Evolutionary conservation across 2,329 filamentous ascomycete genomes (phyloP).

Genomic region (Cucurbitaria berberidis): DNA sequence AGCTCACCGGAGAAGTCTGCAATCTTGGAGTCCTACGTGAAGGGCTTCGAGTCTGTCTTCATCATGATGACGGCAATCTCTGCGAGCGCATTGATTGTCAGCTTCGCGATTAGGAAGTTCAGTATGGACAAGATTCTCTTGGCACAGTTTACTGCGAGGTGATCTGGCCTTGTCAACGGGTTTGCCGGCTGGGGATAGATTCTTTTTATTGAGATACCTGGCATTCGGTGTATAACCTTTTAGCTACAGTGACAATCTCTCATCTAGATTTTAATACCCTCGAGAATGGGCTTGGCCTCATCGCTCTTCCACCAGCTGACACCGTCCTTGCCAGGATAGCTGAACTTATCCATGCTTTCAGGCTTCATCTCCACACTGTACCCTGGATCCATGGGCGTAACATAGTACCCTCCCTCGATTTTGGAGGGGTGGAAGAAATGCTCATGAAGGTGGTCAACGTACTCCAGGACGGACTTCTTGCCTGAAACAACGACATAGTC

Average conservation of each 20-base stretch:
- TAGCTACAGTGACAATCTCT: not conserved
- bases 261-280: conserved; percentile 57
- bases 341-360: conserved; percentile 80
- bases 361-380: conserved; percentile 95
- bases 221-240: not conserved
- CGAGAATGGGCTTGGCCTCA: conserved; percentile 76
- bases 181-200: not conserved
- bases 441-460: conserved; percentile 92
- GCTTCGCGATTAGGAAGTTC: conserved; percentile 37
- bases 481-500: conserved; percentile 89
- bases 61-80: conserved; percentile 28
- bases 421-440: conserved; percentile 84
- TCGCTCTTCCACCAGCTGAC: conserved; percentile 82
- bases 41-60: conserved; percentile 36
- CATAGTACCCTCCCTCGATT: conserved; percentile 86
- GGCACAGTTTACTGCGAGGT: conserved; percentile 27
- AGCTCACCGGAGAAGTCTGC: conserved; percentile 16
- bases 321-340: conserved; percentile 76
- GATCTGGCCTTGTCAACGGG: not conserved
- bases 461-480: conserved; percentile 83
- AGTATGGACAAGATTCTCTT: conserved; percentile 39
- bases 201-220: not conserved
- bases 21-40: conserved; percentile 32
- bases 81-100: conserved; percentile 31
- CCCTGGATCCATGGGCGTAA: conserved; percentile 80